Base-by-base conservation (phyloP, 1,284 basidiomycete species). In the Boletellus deceptivus region DNA sequence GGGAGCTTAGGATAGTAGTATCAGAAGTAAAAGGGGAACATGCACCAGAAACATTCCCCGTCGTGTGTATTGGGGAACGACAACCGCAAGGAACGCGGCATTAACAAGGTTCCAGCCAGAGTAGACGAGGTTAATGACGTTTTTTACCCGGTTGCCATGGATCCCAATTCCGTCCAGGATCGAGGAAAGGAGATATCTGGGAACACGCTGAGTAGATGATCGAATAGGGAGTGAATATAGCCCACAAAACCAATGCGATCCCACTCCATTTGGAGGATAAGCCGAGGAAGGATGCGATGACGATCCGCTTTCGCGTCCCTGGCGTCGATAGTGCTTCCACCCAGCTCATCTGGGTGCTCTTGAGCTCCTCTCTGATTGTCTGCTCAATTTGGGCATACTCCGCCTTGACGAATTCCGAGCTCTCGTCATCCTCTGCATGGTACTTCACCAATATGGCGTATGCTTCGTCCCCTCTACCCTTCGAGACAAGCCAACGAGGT, bases 181-280 rank as follows among this genome's bases (percentile, higher is more conserved):
- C 5, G 29, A 36, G 8, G 40, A 27, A 29, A 58, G 57, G 37
- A 41, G 48, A 3, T 47, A 11, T 37, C 56, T 58, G 17, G 25
- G 25, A 25, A 25, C 25, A 8, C 25, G 8, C 6, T 25, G 25
- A 25, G 25, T 8, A 25, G 25, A 25, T 31, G 29, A 11, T 13
- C 4, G 11, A 4, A 8, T 31, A 31, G 11, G 11, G 3, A 4
- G 10, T 10, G 29, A 31, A 2, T 25, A 25, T 9, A 25, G 25
- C 49, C 31, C 18, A 52, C 54, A 43, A 37, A 10, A 40, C 41
- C 13, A 55, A 24, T 16, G 36, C 50, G 27, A n/a, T 18, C 16
- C 55, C 53, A 20, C 56, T 43, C 49, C 78, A 82, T 54, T 80
- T 78, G 6, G 76, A 76, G 24, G 72, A 74, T 38, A 81, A 59